Evolutionary conservation across 805 yeast species (phyloP).

Genomic region (Ogataea glucozyma): DNA sequence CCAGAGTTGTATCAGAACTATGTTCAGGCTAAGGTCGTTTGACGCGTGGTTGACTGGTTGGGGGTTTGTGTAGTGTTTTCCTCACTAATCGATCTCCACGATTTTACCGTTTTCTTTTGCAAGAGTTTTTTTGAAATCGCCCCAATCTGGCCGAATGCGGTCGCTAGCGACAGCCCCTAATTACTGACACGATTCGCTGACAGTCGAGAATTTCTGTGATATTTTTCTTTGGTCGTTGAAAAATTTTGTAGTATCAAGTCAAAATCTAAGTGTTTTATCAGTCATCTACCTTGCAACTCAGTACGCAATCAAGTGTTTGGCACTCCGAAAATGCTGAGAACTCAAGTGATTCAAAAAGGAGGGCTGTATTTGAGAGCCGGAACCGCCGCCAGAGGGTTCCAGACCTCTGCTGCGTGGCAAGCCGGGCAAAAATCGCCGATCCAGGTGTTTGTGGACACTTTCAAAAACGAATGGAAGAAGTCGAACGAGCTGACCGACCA

Average conservation of each 20-base stretch:
- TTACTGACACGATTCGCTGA: background rate
- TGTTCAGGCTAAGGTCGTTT: too few species aligned
- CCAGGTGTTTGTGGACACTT: conserved; percentile 91
- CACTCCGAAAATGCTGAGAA: conserved; percentile 19
- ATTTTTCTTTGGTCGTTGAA: background rate
- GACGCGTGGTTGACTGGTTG: too few species aligned
- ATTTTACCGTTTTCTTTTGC: background rate
- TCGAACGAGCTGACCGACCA: conserved; percentile 86
- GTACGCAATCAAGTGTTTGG: too few species aligned
- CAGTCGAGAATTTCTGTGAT: background rate
- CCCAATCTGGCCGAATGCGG: background rate
- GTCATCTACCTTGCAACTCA: too few species aligned
- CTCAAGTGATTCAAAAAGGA: conserved; percentile 9
- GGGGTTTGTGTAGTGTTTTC: too few species aligned
- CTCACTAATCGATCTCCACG: too few species aligned
- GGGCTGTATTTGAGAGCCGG: conserved; percentile 2
- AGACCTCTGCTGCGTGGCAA: conserved; percentile 10
- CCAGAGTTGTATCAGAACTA: too few species aligned
- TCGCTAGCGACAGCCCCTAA: conserved; percentile 1
- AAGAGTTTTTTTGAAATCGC: background rate
- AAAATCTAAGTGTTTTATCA: too few species aligned
- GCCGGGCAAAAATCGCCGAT: conserved; percentile 67
- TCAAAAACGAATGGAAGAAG: conserved; percentile 87
- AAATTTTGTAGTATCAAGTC: background rate
- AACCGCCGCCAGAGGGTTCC: conserved; percentile 21